Conservation (phyloP, 148 eudicot species). For the Fagopyrum esculentum region DNA sequence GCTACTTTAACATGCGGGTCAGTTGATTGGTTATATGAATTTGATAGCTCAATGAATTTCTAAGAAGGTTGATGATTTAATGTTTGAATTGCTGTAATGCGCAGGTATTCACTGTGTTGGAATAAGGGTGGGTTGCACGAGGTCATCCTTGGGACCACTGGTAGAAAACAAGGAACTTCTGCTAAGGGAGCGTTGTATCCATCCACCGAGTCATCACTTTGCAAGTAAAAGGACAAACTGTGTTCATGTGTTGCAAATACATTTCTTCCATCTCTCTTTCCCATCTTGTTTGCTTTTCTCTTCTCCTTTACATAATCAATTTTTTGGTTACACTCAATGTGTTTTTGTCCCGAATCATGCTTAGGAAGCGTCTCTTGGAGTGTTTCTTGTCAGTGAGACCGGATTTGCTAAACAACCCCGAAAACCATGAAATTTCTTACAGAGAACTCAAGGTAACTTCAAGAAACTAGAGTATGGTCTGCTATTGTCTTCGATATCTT, state of each 20-base stretch:
- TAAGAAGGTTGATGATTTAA: neutral
- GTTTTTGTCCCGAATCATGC: neutral
- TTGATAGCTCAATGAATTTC: neutral
- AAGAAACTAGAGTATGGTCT: neutral
- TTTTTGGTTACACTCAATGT: neutral
- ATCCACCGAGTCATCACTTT: slow-evolving; percentile 73
- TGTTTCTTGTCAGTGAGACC: slow-evolving; percentile 49
- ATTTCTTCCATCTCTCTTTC: neutral
- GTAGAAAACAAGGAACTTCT: slow-evolving; percentile 95
- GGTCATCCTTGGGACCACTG: slow-evolving; percentile 89
- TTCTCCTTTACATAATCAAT: neutral
- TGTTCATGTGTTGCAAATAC: neutral
- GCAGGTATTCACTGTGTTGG: slow-evolving; percentile 86
- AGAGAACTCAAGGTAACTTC: slow-evolving; percentile 61
- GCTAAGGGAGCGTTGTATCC: slow-evolving; percentile 76
- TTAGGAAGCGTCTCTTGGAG: slow-evolving; percentile 75
- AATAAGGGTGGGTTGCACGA: slow-evolving; percentile 72
- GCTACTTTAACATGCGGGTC: slow-evolving; percentile 88
- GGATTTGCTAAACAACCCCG: slow-evolving; percentile 18
- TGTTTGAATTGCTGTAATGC: neutral
- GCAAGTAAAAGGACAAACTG: slow-evolving; percentile 52
- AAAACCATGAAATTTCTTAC: slow-evolving; percentile 31
- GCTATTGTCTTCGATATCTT: neutral
- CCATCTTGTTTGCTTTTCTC: neutral
- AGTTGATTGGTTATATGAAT: slow-evolving; percentile 20